These are phyloP conservation scores for Scytalidium lignicola DNA, from an alignment of 2,329 filamentous ascomycete species.

Conservation along the genomic window DNA sequence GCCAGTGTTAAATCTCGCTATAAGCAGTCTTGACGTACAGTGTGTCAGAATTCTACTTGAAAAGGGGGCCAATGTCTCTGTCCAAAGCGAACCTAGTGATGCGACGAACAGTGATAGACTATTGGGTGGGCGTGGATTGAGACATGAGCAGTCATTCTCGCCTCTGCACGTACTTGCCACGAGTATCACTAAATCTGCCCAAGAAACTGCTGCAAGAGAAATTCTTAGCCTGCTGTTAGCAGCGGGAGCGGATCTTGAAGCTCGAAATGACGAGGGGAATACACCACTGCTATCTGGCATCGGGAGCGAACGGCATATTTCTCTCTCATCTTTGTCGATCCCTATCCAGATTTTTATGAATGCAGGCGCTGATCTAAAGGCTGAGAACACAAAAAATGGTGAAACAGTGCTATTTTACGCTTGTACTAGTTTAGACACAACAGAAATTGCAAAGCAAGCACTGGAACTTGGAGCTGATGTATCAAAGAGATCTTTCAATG, in stretches of 20 bases:
- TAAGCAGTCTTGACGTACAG: neutral
- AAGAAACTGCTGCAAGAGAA: neutral
- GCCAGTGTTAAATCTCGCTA: neutral
- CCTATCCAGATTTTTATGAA: neutral
- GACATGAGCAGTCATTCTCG: neutral
- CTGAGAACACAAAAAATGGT: neutral
- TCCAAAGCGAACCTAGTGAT: neutral
- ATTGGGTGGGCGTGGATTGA: neutral
- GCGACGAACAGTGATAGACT: neutral
- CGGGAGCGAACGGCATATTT: neutral
- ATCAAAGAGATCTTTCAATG: neutral
- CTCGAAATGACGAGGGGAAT: constrained; percentile 3
- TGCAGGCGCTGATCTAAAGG: neutral
- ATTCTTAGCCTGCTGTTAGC: constrained; percentile 1
- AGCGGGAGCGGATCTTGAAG: neutral
- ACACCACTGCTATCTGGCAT: constrained; percentile 3
- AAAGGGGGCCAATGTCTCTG: neutral
- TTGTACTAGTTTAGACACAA: neutral
- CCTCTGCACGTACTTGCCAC: neutral
- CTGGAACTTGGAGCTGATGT: neutral
- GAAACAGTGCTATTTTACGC: neutral
- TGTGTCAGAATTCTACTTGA: neutral
- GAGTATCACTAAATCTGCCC: neutral
- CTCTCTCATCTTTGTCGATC: neutral
- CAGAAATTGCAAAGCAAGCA: neutral